Evolutionary conservation across 1,139 yeast species (phyloP), one percentile per base, ranked within the genome.

Genomic region (Yamadazyma mexicana): DNA sequence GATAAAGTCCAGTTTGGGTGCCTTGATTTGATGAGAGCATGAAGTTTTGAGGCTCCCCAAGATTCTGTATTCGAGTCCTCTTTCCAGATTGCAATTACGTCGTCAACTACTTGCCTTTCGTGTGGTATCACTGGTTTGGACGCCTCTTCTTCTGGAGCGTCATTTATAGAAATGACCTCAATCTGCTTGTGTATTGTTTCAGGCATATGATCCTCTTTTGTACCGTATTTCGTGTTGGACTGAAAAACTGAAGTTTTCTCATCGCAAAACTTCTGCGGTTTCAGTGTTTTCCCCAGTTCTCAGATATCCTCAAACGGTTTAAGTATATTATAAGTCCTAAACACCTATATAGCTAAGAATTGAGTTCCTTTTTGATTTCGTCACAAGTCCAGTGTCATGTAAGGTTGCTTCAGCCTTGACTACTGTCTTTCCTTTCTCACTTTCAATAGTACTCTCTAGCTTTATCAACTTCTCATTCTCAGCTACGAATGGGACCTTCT

Each of bases 1-100:
- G 83, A 75, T 3, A 86, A 56, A 5, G 74, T 54, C 95, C 95
- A 87, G 37, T 65, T 66, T 1, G 80, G 76, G 49, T 84, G 75
- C 39, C 68, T 64, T 31, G 58, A 47, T 49, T 77, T 79, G 31
- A 87, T 67, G 17, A 73, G 52, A 0, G 66, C 68, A 46, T 76
- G 81, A 23, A 86, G 64, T 48, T 81, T 80, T 8, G 69, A 64
- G 11, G 75, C 62, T 1, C 85, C 83, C 17, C 82, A 57, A 2
- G 74, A 63, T 55, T 83, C 91, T 10, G 82, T 75, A 2, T 72
- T 61, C 2, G 88, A 81, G 50, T 84, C 88, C 43, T 73, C 73
- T 49, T 77, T 80, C 92, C 94, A 86, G 16, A 83, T 60, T 7
- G 70, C 66, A 37, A 83, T 75, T 18, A 84, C 81, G 30, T 73